Percentiles rank a stretch among this genome's conserved stretches.
Conservation (phyloP, 169 alveolate genomes). For the Neospora caninum region DNA sequence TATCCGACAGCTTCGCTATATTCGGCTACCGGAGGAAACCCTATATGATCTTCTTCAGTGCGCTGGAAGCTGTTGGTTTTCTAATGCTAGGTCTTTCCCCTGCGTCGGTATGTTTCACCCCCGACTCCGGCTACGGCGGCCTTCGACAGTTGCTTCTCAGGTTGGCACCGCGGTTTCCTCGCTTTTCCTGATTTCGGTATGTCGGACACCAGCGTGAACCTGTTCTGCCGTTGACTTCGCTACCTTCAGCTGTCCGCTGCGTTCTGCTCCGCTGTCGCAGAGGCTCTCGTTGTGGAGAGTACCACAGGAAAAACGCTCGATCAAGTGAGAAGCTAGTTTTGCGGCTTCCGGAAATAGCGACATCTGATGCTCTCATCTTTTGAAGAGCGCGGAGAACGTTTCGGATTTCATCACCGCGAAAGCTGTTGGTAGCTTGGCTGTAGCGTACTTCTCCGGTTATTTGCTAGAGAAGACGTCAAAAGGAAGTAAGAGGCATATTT, state of each 20-base stretch:
- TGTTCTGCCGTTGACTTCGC: not conserved
- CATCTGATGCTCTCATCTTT: not conserved
- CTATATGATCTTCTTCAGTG: conserved; percentile 80
- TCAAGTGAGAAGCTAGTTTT: conserved; percentile 28
- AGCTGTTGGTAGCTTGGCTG: conserved; percentile 89
- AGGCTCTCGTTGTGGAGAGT: conserved; percentile 83
- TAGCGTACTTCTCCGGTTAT: conserved; percentile 94
- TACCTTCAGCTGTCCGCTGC: conserved; percentile 73
- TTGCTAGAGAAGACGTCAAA: conserved; percentile 86
- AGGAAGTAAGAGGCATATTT: conserved; percentile 67
- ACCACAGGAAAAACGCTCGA: conserved; percentile 71
- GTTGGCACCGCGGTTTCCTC: conserved; percentile 70
- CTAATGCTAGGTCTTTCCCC: conserved; percentile 78
- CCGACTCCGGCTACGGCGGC: not conserved
- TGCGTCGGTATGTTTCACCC: conserved; percentile 66
- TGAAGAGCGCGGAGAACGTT: conserved; percentile 76
- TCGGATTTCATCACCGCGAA: conserved; percentile 91
- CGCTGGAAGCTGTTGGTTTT: conserved; percentile 81
- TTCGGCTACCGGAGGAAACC: conserved; percentile 86
- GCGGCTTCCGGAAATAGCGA: not conserved
- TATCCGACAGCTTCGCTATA: conserved; percentile 80
- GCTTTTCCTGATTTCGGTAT: conserved; percentile 72
- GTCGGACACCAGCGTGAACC: not conserved
- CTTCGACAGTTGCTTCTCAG: conserved; percentile 65
- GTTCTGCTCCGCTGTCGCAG: conserved; percentile 91